These are phyloP conservation scores for Rhododendron mucronatum DNA, from an alignment of 148 eudicot genomes.

Conservation along the genomic window DNA sequence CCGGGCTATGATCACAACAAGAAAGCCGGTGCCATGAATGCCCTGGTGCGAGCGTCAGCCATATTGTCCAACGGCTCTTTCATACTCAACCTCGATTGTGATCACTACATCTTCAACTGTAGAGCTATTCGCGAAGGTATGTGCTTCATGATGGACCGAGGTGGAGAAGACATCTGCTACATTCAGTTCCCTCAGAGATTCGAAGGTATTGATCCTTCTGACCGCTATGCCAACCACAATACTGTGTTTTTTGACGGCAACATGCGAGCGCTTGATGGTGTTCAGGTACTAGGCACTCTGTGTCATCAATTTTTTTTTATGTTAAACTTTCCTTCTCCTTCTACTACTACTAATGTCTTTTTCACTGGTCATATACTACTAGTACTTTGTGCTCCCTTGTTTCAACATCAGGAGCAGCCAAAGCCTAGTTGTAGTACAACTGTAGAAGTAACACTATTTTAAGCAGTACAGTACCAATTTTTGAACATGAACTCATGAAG, in stretches of 20 bases:
- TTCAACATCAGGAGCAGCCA: background rate
- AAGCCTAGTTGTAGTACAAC: background rate
- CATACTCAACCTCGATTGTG: conserved; percentile 92
- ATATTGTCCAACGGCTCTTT: conserved; percentile 85
- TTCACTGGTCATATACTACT: background rate
- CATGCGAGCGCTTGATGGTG: conserved; percentile 93
- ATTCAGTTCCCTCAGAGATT: conserved; percentile 95
- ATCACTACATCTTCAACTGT: conserved; percentile 73
- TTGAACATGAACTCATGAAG: background rate
- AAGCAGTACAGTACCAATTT: background rate
- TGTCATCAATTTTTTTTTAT: background rate
- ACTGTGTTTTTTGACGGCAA: conserved; percentile 95
- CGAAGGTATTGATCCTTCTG: conserved; percentile 95
- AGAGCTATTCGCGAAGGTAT: conserved; percentile 87
- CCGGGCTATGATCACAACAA: conserved; percentile 24
- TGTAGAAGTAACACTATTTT: background rate
- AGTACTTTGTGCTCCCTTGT: background rate
- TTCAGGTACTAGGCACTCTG: conserved; percentile 44
- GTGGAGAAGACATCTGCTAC: conserved; percentile 92
- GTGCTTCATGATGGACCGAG: conserved; percentile 96
- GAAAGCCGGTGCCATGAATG: conserved; percentile 27
- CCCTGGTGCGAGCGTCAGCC: conserved; percentile 59
- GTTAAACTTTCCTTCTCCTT: background rate
- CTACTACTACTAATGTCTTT: background rate
- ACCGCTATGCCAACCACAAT: conserved; percentile 90